Conservation (phyloP, 805 yeast species). For the Candida ovalis region DNA sequence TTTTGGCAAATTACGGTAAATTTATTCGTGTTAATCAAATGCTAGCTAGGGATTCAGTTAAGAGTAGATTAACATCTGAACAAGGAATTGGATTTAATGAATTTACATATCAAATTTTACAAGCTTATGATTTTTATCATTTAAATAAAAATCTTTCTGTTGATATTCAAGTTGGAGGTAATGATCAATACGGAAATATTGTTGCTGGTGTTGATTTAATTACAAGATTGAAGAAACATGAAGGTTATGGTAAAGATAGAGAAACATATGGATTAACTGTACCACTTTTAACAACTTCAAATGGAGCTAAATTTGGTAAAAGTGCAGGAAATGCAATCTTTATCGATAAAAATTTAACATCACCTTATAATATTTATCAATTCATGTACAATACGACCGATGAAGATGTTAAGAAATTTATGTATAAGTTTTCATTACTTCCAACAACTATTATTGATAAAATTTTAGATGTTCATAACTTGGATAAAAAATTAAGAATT, state of each 20-base stretch:
- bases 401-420: conserved; percentile 61
- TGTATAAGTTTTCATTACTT: conserved; percentile 75
- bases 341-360: conserved; percentile 68
- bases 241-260: conserved; percentile 6
- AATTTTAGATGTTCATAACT: conserved; percentile 48
- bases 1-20: conserved; percentile 71
- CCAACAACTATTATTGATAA: conserved; percentile 57
- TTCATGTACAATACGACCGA: conserved; percentile 79
- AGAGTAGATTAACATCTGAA: conserved; percentile 62
- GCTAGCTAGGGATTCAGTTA: conserved; percentile 86
- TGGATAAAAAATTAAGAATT: conserved; percentile 56
- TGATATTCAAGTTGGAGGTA: conserved; percentile 85
- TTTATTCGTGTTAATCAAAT: conserved; percentile 79
- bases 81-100: conserved; percentile 90
- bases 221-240: conserved; percentile 43
- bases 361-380: conserved; percentile 81
- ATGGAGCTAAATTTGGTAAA: conserved; percentile 93
- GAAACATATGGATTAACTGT: conserved; percentile 77
- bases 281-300: conserved; percentile 81
- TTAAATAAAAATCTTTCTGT: conserved; percentile 57
- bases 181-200: conserved; percentile 98
- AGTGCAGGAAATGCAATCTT: conserved; percentile 97
- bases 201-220: conserved; percentile 93
- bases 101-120: conserved; percentile 87
- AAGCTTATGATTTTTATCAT: conserved; percentile 91